A percentile compares a stretch with the other conserved stretches of the same genome.
Evolutionary conservation across 202 grass and related monocot species (phyloP).

Genomic region (Hordeum pubiflorum): DNA sequence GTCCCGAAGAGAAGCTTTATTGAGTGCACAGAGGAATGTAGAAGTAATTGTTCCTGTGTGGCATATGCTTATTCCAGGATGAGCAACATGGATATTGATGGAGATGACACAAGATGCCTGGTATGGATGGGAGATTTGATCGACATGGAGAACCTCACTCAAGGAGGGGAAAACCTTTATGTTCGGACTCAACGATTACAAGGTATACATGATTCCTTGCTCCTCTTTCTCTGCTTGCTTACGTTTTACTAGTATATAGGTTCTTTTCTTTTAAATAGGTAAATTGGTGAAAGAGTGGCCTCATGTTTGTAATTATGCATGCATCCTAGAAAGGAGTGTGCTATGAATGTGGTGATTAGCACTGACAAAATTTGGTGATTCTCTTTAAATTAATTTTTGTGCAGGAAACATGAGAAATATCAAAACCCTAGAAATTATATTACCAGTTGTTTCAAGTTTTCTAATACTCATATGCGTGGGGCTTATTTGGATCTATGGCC

Average conservation of each 20-base stretch:
- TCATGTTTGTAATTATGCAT: background rate
- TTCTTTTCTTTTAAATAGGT: background rate
- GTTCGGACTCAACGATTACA: slow-evolving; percentile 6
- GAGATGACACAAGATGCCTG: slow-evolving; percentile 33
- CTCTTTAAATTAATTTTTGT: background rate
- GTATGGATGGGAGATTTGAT: slow-evolving; percentile 44
- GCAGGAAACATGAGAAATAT: slow-evolving; percentile 7
- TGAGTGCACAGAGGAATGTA: slow-evolving; percentile 27
- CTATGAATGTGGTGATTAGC: background rate
- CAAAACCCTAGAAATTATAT: slow-evolving; percentile 2
- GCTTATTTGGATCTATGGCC: slow-evolving; percentile 1
- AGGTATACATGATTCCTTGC: slow-evolving; percentile 1
- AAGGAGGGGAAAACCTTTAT: slow-evolving; percentile 39
- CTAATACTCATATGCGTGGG: slow-evolving; percentile 11
- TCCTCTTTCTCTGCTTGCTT: background rate
- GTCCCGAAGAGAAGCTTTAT: slow-evolving; percentile 18
- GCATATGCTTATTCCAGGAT: slow-evolving; percentile 46
- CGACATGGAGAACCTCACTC: slow-evolving; percentile 25
- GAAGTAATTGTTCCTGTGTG: slow-evolving; percentile 33
- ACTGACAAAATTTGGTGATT: slow-evolving; percentile 3
- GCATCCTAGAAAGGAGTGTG: background rate
- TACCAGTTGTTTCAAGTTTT: background rate
- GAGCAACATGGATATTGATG: slow-evolving; percentile 8
- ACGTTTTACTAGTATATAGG: background rate
- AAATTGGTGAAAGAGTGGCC: background rate